Base-by-base conservation (phyloP, 2,329 filamentous ascomycete genomes). In the Chaetothyriales sp. region DNA sequence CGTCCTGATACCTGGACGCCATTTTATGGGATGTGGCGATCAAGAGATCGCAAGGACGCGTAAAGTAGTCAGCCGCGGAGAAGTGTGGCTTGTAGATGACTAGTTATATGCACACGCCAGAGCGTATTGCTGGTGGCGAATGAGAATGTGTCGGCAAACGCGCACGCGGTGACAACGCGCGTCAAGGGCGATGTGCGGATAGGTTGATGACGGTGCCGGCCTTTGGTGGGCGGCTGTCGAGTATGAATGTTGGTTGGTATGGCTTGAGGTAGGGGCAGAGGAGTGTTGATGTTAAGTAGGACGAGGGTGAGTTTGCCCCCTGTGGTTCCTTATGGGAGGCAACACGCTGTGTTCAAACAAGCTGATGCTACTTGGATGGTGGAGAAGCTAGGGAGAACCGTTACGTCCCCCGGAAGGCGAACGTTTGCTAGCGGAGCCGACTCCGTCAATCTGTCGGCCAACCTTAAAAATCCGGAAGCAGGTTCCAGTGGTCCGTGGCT, bases 41-140 rank as follows among this genome's bases (percentile, higher is more conserved):
- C 29, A 47, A 40, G 54, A 49, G 56, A 56, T 54, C 46, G 44
- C 43, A 18, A 46, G 47, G 40, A 33, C 29, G 29, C 29, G 29
- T 25, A 25, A 15, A 40, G 2, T 4, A 40, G 33, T 40, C 33
- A 40, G 33, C 15, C 33, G 2, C 15, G 15, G 9, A 15, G 15
- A 15, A 15, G 15, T 2, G 33, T 40, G 33, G 33, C 13, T 9
- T 40, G 4, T 40, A 40, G 15, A 15, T 40, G n/a, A n/a, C n/a
- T n/a, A 5, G 33, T 40, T 40, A 15, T 40, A 40, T 40, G 9
- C 33, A 40, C 33, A 40, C 15, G 33, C 33, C 33, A 40, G 33
- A 15, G 33, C 2, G 33, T 40, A 2, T 2, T 40, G 33, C 4
- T 40, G 33, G 10, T 40, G 33, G 33, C 33, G 33, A 40, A 40